phyloP scores from a whole-genome alignment of 768 basidiomycete species.

The Russula griseocarnosa region DNA sequence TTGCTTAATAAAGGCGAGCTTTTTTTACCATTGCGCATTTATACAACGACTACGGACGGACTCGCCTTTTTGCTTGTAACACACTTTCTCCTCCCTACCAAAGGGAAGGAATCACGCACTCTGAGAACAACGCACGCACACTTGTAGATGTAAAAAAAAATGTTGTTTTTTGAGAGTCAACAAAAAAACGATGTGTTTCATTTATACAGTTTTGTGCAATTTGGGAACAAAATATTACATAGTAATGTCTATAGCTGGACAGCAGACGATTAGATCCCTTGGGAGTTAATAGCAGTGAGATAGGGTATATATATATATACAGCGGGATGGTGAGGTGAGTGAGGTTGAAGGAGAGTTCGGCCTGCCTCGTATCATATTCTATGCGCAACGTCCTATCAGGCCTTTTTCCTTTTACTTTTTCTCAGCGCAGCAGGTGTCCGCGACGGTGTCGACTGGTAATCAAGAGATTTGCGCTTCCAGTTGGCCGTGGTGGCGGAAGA shows the following conservation, averaged over 20 bases:
- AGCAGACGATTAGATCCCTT: not conserved
- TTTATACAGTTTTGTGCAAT: not conserved
- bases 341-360: not conserved
- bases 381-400: not conserved
- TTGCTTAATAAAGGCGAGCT: not conserved
- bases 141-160: constrained; percentile 10
- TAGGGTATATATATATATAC: not conserved
- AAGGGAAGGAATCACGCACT: not conserved
- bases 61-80: not conserved
- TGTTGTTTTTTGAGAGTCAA: not conserved
- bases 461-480: constrained; percentile 13
- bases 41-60: not conserved
- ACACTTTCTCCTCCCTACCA: not conserved
- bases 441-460: not conserved
- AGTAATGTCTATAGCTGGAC: constrained; percentile 1
- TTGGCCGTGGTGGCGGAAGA: not conserved
- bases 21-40: not conserved
- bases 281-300: not conserved
- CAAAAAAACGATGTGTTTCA: not conserved
- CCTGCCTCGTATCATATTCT: not conserved
- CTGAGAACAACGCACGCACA: not conserved
- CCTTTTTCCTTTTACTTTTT: not conserved
- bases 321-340: no score
- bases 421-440: not conserved
- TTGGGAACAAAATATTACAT: not conserved